phyloP scores from a whole-genome alignment of 2,329 filamentous ascomycete species.

The Aaosphaeria pasadenensis region DNA sequence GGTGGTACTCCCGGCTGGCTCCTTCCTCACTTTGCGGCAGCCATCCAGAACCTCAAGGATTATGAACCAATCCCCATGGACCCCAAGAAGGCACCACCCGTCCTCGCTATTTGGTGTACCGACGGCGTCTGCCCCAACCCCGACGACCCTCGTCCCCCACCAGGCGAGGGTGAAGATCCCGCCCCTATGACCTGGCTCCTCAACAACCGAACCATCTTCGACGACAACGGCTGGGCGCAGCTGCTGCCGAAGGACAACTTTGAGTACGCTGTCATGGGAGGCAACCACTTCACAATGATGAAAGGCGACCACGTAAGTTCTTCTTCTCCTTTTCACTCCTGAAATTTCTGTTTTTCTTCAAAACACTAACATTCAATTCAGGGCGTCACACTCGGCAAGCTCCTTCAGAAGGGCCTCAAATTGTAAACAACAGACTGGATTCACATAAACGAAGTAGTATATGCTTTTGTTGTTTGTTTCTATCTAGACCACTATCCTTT shows the following conservation, averaged over 20 bases:
- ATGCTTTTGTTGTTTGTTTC: too few species aligned
- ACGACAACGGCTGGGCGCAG: constrained; percentile 67
- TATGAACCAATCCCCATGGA: constrained; percentile 66
- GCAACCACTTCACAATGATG: constrained; percentile 78
- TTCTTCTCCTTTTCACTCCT: background rate
- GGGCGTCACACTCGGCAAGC: constrained; percentile 40
- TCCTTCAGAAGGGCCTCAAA: constrained; percentile 44
- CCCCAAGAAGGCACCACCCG: constrained; percentile 57
- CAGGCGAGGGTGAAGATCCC: constrained; percentile 56
- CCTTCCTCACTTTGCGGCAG: constrained; percentile 68
- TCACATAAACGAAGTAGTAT: too few species aligned
- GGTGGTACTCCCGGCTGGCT: constrained; percentile 69
- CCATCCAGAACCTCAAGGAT: constrained; percentile 65
- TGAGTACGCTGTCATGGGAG: constrained; percentile 64
- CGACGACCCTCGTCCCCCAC: constrained; percentile 63
- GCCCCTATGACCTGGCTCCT: constrained; percentile 63
- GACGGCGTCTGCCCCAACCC: constrained; percentile 70
- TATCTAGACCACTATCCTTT: too few species aligned
- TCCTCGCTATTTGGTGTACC: constrained; percentile 67
- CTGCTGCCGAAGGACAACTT: constrained; percentile 62
- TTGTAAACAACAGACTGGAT: constrained; percentile 13
- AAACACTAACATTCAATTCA: constrained; percentile 23
- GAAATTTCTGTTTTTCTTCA: background rate
- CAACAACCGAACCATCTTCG: constrained; percentile 70
- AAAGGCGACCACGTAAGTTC: constrained; percentile 53